Base-by-base conservation (phyloP, 331 rosid genomes). In the Quercus lobata region DNA sequence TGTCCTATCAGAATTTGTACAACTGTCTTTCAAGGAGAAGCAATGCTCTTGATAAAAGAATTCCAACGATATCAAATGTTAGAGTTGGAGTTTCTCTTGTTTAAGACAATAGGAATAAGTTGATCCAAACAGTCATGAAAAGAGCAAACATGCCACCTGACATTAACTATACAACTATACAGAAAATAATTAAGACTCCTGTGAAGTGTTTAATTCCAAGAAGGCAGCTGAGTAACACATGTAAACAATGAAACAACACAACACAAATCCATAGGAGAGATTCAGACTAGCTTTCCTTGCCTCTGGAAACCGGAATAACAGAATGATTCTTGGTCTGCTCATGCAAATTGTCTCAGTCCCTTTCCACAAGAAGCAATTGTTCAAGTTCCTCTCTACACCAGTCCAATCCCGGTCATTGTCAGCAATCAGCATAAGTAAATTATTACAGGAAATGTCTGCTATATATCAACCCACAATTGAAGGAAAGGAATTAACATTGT, bases 351-450 rank as follows among this genome's bases (percentile, higher is more conserved):
- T 61, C 68, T 88, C 83, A 37, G 10, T 7, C 16, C 53, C 53
- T 46, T 46, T 46, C 53, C 4, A 76, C 65, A 72, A 80, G 4
- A 71, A 93, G 93, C 79, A 84, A 34, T 15, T 73, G 90, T 76
- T 90, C 91, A 69, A 93, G 95, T 83, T 93, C 93, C 76, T 81
- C 89, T 77, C 88, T 90, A 14, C 89, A 95, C 19, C 90, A 75
- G 72, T 90, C 89, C 84, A 90, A 61, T 49, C 89, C 92, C 97
- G 85, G 87, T 54, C 7, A 81, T 65, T 25, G 55, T 76, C 69
- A 71, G 79, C 3, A 21, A 52, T 37, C 44, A 37, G 10, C 44
- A 37, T 37, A 57, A 76, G 75, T 66, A 74, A 53, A 70, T 72
- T 37, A 76, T 75, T 58, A 72, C 44, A 63, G 72, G 10, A 22